phyloP scores from a whole-genome alignment of 139 green algal species.

The Mesotaenium endlicherianum region DNA sequence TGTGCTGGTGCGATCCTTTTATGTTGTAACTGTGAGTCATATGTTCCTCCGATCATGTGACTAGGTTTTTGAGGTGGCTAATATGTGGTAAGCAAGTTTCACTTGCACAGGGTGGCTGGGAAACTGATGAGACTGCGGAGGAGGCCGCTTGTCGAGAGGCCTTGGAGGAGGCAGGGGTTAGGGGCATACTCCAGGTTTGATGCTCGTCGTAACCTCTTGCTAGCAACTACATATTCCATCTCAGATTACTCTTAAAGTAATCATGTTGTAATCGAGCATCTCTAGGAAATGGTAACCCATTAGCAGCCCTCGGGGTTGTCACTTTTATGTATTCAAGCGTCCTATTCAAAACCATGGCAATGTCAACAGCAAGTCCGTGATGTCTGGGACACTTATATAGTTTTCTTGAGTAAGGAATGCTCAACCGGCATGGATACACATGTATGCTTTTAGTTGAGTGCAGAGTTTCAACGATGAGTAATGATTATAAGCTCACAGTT shows the following conservation, averaged over 20 bases:
- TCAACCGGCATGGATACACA: neutral
- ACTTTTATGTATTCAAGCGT: neutral
- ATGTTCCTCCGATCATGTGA: too few relatives aligned
- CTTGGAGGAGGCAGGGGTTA: conserved; percentile 88
- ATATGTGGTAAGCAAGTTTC: too few relatives aligned
- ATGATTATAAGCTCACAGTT: neutral
- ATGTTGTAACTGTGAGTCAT: neutral
- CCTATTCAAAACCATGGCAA: too few relatives aligned
- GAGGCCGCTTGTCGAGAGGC: conserved; percentile 79
- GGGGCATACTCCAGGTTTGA: conserved; percentile 71
- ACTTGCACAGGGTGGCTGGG: conserved; percentile 83
- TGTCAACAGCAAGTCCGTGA: too few relatives aligned
- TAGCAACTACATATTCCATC: too few relatives aligned
- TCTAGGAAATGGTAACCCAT: too few relatives aligned
- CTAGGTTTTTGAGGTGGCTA: too few relatives aligned
- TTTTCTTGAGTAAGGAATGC: neutral
- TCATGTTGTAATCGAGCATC: neutral
- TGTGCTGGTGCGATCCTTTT: too few relatives aligned
- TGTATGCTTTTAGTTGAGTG: neutral
- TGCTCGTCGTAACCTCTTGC: neutral
- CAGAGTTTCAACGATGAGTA: neutral
- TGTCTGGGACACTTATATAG: too few relatives aligned
- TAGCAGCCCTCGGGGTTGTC: neutral
- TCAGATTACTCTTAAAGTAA: neutral
- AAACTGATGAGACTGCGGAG: conserved; percentile 84